phyloP scores from a whole-genome alignment of 163 green algal genomes.

The Volvox carteri region DNA sequence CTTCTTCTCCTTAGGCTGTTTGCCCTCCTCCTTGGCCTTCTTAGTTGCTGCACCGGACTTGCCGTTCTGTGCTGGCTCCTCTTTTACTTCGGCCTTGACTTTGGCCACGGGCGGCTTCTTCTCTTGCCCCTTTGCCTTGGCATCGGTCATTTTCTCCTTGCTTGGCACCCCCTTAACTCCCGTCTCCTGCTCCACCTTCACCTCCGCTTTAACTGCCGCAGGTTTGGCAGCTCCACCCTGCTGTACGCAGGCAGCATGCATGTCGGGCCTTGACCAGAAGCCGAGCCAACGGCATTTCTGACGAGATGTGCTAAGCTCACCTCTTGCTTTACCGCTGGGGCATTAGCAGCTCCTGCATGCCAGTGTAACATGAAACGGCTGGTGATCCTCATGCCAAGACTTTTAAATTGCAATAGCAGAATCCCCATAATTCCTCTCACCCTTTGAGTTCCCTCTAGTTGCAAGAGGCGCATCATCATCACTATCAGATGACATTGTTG shows the following conservation, averaged over 20 bases:
- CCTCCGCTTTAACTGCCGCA: background rate
- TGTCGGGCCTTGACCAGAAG: background rate
- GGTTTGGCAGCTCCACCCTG: background rate
- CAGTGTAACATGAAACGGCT: background rate
- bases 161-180: background rate
- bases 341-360: background rate
- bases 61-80: slow-evolving; percentile 34
- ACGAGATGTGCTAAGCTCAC: background rate
- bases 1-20: slow-evolving; percentile 68
- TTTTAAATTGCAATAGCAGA: background rate
- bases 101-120: slow-evolving; percentile 19
- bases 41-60: slow-evolving; percentile 25
- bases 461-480: slow-evolving; percentile 29
- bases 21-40: slow-evolving; percentile 51
- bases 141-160: slow-evolving; percentile 24
- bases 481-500: slow-evolving; percentile 20
- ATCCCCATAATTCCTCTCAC: background rate
- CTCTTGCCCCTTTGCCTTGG: slow-evolving; percentile 15
- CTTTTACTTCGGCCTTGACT: slow-evolving; percentile 8
- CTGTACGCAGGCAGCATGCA: background rate
- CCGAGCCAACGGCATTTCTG: background rate
- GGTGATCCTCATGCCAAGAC: background rate
- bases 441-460: background rate
- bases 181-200: slow-evolving; percentile 29
- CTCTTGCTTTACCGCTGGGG: slow-evolving; percentile 29